Base-by-base conservation (phyloP, 345 rosid genomes). In the Boechera retrofracta region DNA sequence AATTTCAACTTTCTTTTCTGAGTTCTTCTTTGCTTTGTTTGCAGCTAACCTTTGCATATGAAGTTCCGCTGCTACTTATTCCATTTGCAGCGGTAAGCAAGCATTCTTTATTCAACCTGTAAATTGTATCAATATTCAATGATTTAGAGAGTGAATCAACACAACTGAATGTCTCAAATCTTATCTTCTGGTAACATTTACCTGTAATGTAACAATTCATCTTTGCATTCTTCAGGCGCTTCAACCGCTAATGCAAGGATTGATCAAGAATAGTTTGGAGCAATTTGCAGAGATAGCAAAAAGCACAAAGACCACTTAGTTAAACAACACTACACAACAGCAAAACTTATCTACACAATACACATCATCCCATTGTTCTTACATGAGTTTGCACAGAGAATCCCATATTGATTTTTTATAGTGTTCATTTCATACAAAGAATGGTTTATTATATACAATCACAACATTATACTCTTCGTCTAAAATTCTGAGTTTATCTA, bases 11-110 rank as follows among this genome's bases (percentile, higher is more conserved):
- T 36, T 60, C 36, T 38, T 31, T 31, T 48, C 59, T 73, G 51
- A 29, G 18, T 15, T 67, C 55, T 16, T 35, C 11, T 35, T 31
- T 69, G 45, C 69, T 69, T 69, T n/a, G 62, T 65, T 82, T 79
- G 76, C 94, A 95, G 99, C 88, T 95, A 59, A 95, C 96, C 7
- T 89, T 92, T 78, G 91, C 99, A 21, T 95, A 92, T 33, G 98
- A 95, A 77, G 96, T 95, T 78, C 99, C 99, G 9, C 83, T 79
- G 69, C 86, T 95, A 64, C 81, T 95, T 80, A 35, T 26, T 53
- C 99, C 98, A 9, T 87, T 95, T 42, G 94, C 98, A 83, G 54
- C 97, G 8, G 98, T 92, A 85, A 89, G 68, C 38, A 3, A 62
- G 88, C 73, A 60, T 47, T 71, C 77, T 49, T 36, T 39, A 0